phyloP scores from a whole-genome alignment of 2,329 filamentous ascomycete genomes.

The Sporothrix pallida region DNA sequence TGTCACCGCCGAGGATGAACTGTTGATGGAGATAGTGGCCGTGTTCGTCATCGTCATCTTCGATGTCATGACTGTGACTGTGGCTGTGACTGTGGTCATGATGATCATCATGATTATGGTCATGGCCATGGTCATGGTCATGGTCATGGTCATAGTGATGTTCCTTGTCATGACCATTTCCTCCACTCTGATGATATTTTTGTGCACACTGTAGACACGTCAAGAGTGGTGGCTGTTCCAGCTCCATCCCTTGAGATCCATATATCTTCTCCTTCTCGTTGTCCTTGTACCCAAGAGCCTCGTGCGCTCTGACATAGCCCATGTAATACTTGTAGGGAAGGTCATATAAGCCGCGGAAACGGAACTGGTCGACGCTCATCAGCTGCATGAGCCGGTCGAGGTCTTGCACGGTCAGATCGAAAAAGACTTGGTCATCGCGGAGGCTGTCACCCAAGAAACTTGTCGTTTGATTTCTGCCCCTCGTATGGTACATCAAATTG shows the following conservation, averaged over 20 bases:
- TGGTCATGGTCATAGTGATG: not conserved
- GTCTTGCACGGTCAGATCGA: conserved; percentile 30
- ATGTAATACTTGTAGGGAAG: conserved; percentile 32
- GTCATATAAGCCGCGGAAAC: not conserved
- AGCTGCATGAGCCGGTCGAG: conserved; percentile 31
- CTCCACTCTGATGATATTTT: conserved; percentile 22
- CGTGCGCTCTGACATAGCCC: conserved; percentile 32
- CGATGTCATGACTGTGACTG: no score
- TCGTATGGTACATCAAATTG: not conserved
- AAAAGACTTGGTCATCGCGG: conserved; percentile 32
- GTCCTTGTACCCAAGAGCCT: not conserved
- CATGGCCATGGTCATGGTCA: not conserved
- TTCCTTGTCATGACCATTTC: not conserved
- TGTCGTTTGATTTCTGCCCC: not conserved
- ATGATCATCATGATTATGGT: not conserved
- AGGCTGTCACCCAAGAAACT: not conserved
- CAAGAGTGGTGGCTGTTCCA: not conserved
- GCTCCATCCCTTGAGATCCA: no score
- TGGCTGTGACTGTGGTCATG: not conserved
- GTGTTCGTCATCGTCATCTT: conserved; percentile 15
- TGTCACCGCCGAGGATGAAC: conserved; percentile 10
- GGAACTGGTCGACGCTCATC: conserved; percentile 1
- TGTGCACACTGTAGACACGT: conserved; percentile 18
- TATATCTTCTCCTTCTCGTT: not conserved
- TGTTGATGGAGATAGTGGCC: conserved; percentile 32